Evolutionary conservation across 2,329 filamentous ascomycete genomes (phyloP), one percentile per base, ranked within the genome.

Genomic region (Boeremia exigua): DNA sequence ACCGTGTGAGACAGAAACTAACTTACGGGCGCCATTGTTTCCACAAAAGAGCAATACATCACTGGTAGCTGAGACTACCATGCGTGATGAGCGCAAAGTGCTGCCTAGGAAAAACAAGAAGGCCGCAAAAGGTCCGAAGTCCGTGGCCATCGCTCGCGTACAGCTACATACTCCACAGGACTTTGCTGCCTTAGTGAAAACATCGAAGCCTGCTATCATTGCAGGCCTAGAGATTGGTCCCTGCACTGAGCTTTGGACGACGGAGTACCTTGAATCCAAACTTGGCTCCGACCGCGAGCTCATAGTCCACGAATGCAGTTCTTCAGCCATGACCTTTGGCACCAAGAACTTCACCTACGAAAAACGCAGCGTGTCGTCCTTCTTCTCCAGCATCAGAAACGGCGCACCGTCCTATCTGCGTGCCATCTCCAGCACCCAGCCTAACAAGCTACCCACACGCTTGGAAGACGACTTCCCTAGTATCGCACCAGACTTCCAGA

Each of bases 291-390:
- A 73, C 10, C 68, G 69, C 19, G 60, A 90, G 84, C 83, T 96
- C 12, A 81, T 92, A 10, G 84, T 96, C 4, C 92, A 96, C 67
- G 84, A 90, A 61, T 86, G 88, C 17, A 75, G 80, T 6, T 81
- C 79, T 4, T 79, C 84, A 28, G 84, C 84, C 40, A 92, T 96
- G 88, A 88, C 91, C 63, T 96, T 96, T 69, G 87, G 87, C 54
- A 80, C 82, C 40, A 96, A 96, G 75, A 96, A 96, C 73, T 96
- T 96, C 70, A 77, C 79, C 33, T 96, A 96, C 70, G 80, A 83
- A 8, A 90, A 86, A 4, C 87, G 88, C 59, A 69, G 78, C 2
- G 91, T 96, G 63, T 83, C 81, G 1, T 76, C 81, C 0, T 92
- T 96, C 70, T 79, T 93, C 46, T 73, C 84, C 30, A 81, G 84